phyloP scores from a whole-genome alignment of 2,329 filamentous ascomycete genomes.

The Aureobasidium uvarum region DNA sequence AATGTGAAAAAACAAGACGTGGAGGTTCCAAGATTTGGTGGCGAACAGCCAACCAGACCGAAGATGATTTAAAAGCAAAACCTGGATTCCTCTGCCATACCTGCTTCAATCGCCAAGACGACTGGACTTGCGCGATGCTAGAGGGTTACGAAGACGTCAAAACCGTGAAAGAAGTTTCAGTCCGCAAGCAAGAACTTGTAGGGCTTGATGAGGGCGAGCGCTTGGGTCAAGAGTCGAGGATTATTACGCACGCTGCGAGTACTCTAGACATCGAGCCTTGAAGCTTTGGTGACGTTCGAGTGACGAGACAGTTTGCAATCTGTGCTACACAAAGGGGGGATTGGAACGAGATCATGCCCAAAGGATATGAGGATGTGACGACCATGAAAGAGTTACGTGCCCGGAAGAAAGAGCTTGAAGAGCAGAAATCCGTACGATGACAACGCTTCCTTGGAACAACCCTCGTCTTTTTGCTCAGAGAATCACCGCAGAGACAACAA shows the following conservation, averaged over 20 bases:
- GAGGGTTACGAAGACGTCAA: not conserved
- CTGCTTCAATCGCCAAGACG: not conserved
- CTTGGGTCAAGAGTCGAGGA: not conserved
- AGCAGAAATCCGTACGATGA: not conserved
- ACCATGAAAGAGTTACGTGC: not conserved
- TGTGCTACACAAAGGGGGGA: too few relatives aligned
- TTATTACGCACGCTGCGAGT: not conserved
- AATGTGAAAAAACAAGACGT: not conserved
- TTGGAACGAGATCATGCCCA: not conserved
- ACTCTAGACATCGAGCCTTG: not conserved
- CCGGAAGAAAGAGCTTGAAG: not conserved
- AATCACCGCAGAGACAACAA: too few relatives aligned
- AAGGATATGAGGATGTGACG: not conserved
- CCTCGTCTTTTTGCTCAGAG: too few relatives aligned
- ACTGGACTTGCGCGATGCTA: not conserved
- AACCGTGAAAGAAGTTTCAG: not conserved
- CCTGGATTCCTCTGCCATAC: not conserved
- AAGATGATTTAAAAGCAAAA: too few relatives aligned
- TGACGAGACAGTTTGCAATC: too few relatives aligned
- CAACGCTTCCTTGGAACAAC: not conserved
- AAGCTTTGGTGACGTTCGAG: not conserved
- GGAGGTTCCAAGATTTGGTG: not conserved
- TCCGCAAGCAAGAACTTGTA: not conserved
- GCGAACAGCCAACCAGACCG: not conserved
- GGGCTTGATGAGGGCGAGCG: not conserved